Base-by-base conservation (phyloP, 176 grass and related monocot species). In the Microstegium vimineum region DNA sequence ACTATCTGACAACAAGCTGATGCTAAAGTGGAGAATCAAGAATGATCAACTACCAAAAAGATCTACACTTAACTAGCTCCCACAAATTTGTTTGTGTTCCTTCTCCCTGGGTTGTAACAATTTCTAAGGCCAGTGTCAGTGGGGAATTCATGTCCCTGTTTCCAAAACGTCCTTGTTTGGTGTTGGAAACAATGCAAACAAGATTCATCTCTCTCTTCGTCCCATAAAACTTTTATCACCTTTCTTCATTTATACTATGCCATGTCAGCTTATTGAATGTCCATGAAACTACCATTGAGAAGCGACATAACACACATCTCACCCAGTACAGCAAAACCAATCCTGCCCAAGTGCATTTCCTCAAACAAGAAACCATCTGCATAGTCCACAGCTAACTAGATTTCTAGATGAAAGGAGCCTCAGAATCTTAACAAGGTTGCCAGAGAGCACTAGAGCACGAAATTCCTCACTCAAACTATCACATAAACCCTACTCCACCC, bases 401-500 rank as follows among this genome's bases (percentile, higher is more conserved):
- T 35, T 35, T 43, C 4, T 71, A 18, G 26, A 25, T 23, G 25
- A 59, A 5, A 9, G 4, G 46, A 31, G 13, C 6, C 14, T 31
- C 30, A 25, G 47, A 66, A 16, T 26, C 52, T 63, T 66, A 49
- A 31, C 28, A 1, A 76, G 8, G 15, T 33, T 61, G 12, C 28
- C 8, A 62, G 28, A 6, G 66, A 67, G 38, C 76, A 26, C 28
- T 16, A 1, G 60, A 67, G 23, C 71, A 37, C 23, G 22, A 18
- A 30, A 31, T 25, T 54, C 54, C 42, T 43, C 20, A 45, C 61
- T 9, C 49, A 90, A 76, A 66, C 4, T 10, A 84, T 20, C 68
- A 14, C 36, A 37, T 46, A 79, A 83, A 83, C 70, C 79, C 64
- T 62, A 65, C 74, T 80, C 56, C 66, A 56, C 18, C 12, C 17